A percentile compares a stretch with the other conserved stretches of the same genome.
Evolutionary conservation across 1,284 basidiomycete genomes (phyloP).

Genomic region (Pterulicium gracile): DNA sequence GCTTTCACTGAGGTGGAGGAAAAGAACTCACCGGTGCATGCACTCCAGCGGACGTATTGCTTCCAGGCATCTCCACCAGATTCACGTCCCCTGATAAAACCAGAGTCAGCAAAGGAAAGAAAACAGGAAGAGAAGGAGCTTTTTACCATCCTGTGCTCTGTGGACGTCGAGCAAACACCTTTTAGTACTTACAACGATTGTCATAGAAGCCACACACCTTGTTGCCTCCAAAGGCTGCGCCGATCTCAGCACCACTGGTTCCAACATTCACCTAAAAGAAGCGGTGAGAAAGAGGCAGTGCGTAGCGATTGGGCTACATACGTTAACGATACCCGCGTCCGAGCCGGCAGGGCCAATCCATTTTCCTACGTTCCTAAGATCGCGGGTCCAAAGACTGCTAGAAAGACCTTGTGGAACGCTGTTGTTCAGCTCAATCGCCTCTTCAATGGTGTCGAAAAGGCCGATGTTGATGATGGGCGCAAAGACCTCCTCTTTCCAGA

Average conservation of each 20-base stretch:
- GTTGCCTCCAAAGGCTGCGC: conserved; percentile 88
- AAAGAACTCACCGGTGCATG: conserved; percentile 53
- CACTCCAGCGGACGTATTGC: conserved; percentile 82
- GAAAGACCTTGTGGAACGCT: conserved; percentile 87
- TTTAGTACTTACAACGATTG: conserved; percentile 10
- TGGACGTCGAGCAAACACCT: conserved; percentile 6
- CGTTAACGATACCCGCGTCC: conserved; percentile 83
- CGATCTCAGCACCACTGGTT: conserved; percentile 82
- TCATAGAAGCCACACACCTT: conserved; percentile 43
- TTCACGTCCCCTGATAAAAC: conserved; percentile 75
- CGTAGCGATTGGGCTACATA: conserved; percentile 19
- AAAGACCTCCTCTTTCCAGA: conserved; percentile 82
- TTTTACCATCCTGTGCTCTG: conserved; percentile 80
- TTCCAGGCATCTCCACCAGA: conserved; percentile 97
- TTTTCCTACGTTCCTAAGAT: conserved; percentile 72
- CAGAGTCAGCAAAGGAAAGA: conserved; percentile 9
- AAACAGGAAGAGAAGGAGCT: conserved; percentile 17
- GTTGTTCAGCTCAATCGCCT: conserved; percentile 92
- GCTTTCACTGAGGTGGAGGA: conserved; percentile 1
- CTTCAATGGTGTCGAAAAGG: conserved; percentile 82
- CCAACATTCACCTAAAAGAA: conserved; percentile 73
- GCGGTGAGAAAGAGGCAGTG: conserved; percentile 6
- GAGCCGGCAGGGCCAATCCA: conserved; percentile 88
- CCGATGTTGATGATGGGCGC: conserved; percentile 82
- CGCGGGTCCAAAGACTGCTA: conserved; percentile 83